A percentile compares a stretch with the other conserved stretches of the same genome.
phyloP scores from a whole-genome alignment of 2,329 filamentous ascomycete genomes.

The Xylariaceae sp. region DNA sequence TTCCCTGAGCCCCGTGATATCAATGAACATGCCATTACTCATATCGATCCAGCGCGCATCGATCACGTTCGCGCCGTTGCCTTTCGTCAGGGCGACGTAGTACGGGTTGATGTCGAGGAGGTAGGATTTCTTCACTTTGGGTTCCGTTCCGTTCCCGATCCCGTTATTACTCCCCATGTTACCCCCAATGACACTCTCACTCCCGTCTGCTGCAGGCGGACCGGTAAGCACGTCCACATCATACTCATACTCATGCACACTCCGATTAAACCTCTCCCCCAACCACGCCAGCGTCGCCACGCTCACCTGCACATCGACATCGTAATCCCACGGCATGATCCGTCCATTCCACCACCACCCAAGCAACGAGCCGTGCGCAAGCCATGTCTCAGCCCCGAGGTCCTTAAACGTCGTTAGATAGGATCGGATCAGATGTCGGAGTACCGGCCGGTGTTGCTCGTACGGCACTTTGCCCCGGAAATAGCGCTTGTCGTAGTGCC shows the following conservation, averaged over 20 bases:
- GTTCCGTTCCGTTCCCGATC: background rate
- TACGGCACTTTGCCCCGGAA: constrained; percentile 60
- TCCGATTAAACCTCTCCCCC: constrained; percentile 62
- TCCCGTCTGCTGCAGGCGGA: constrained; percentile 22
- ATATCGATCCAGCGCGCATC: constrained; percentile 80
- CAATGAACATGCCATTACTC: constrained; percentile 71
- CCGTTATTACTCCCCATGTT: background rate
- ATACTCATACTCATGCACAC: constrained; percentile 52
- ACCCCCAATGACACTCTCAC: background rate
- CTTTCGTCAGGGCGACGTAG: constrained; percentile 54
- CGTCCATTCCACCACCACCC: constrained; percentile 86
- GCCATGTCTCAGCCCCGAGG: constrained; percentile 72
- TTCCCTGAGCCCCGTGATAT: constrained; percentile 73
- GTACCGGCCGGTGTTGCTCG: constrained; percentile 58
- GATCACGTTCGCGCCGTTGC: constrained; percentile 71
- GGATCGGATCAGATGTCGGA: constrained; percentile 65
- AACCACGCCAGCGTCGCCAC: constrained; percentile 61
- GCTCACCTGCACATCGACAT: constrained; percentile 75
- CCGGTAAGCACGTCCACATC: constrained; percentile 1
- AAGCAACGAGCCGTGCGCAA: constrained; percentile 76
- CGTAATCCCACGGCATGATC: constrained; percentile 79
- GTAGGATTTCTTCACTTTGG: constrained; percentile 44
- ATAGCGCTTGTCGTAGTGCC: constrained; percentile 71
- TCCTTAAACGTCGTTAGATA: constrained; percentile 64
- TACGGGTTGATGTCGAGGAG: constrained; percentile 74